Conservation (phyloP, 306 rosid genomes). For the Purshia tridentata region DNA sequence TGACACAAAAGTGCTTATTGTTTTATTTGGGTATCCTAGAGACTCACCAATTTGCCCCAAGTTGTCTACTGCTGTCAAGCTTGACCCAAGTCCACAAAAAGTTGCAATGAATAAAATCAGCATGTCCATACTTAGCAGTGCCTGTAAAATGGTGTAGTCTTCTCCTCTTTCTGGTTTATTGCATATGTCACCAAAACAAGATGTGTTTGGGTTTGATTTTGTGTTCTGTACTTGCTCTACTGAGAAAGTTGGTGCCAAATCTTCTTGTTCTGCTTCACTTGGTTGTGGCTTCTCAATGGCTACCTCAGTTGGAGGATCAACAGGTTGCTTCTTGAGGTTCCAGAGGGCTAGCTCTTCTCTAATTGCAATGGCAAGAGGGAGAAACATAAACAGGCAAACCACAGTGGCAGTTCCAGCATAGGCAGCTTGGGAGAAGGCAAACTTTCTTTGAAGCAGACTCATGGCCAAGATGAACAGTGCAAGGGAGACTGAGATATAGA, state of each 20-base stretch:
- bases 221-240: neutral
- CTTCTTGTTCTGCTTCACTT: neutral
- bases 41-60: constrained; percentile 58
- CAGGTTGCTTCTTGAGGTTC: constrained; percentile 21
- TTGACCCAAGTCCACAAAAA: constrained; percentile 44
- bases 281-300: constrained; percentile 13
- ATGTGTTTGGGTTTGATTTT: neutral
- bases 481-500: constrained; percentile 42
- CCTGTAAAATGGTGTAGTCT: constrained; percentile 51
- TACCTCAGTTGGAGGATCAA: neutral
- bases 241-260: neutral
- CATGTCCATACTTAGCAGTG: constrained; percentile 44
- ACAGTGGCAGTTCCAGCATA: constrained; percentile 31
- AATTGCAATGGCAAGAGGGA: constrained; percentile 32
- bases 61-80: constrained; percentile 46
- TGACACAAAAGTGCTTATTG: constrained; percentile 38
- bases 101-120: constrained; percentile 35
- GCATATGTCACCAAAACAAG: constrained; percentile 21
- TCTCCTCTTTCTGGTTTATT: constrained; percentile 43
- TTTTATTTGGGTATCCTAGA: constrained; percentile 31
- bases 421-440: constrained; percentile 31
- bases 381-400: constrained; percentile 33
- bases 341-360: constrained; percentile 32
- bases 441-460: constrained; percentile 22
- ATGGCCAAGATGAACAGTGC: constrained; percentile 42